These are phyloP conservation scores for Amanita polypyramis DNA, from an alignment of 768 basidiomycete species.

Conservation along the genomic window DNA sequence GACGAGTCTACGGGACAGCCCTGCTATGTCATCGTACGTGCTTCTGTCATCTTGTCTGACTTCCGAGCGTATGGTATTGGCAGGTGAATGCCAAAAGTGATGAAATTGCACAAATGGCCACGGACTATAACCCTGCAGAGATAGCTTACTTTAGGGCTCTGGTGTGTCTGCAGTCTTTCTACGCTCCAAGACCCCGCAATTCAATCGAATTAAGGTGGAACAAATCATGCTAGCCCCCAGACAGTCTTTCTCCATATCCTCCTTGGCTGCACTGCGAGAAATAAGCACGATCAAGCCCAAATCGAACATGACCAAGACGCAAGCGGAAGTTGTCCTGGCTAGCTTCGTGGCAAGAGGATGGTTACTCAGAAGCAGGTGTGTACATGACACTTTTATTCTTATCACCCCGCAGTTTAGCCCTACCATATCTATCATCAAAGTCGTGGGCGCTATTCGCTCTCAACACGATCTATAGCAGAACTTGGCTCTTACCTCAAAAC, in stretches of 20 bases:
- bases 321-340: conserved; percentile 58
- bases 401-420: not conserved
- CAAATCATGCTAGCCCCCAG: conserved; percentile 78
- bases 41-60: not conserved
- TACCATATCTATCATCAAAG: conserved; percentile 20
- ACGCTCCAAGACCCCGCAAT: not conserved
- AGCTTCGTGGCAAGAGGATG: conserved; percentile 83
- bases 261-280: conserved; percentile 67
- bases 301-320: conserved; percentile 59
- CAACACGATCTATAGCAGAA: conserved; percentile 65
- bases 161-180: conserved; percentile 30
- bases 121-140: conserved; percentile 69
- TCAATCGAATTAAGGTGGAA: conserved; percentile 46
- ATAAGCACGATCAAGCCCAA: conserved; percentile 47
- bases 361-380: conserved; percentile 67
- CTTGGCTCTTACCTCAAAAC: conserved; percentile 63
- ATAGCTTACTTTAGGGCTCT: conserved; percentile 80
- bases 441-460: conserved; percentile 65
- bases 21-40: conserved; percentile 60
- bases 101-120: conserved; percentile 75
- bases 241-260: conserved; percentile 67
- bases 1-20: conserved; percentile 58
- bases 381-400: conserved; percentile 7
- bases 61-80: not conserved
- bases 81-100: conserved; percentile 79